Evolutionary conservation across 192 early-diverging fungal species (phyloP).

Genomic region (Podila clonocystis): DNA sequence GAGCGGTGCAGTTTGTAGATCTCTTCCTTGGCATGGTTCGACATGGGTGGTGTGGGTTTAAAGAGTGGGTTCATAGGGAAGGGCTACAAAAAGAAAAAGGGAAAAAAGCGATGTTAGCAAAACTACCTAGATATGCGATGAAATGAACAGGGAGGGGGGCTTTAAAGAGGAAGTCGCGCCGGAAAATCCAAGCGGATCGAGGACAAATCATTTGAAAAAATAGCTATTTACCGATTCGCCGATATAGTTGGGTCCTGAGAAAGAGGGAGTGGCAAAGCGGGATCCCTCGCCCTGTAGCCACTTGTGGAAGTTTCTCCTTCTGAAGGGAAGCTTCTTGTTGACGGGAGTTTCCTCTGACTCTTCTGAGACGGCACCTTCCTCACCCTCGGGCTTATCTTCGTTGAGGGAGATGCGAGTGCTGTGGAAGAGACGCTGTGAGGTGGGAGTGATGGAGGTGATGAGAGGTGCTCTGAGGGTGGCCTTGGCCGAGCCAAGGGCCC

Average conservation of each 20-base stretch:
- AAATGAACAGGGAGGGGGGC: background rate
- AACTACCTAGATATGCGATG: background rate
- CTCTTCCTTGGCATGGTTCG: constrained; percentile 70
- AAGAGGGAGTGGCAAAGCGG: constrained; percentile 30
- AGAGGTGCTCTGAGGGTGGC: constrained; percentile 20
- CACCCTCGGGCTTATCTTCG: constrained; percentile 13
- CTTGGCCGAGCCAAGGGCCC: constrained; percentile 34
- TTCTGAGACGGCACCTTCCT: background rate
- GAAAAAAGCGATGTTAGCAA: background rate
- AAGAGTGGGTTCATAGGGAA: constrained; percentile 94
- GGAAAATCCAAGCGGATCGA: background rate
- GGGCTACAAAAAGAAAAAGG: constrained; percentile 54
- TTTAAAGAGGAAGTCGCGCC: background rate
- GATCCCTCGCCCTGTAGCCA: constrained; percentile 38
- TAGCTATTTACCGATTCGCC: constrained; percentile 24
- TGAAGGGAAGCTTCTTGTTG: constrained; percentile 31
- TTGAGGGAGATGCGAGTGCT: constrained; percentile 10
- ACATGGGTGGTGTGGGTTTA: constrained; percentile 78
- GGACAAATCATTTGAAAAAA: too few species aligned
- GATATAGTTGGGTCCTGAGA: constrained; percentile 42
- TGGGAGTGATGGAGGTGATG: background rate
- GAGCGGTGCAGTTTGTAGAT: constrained; percentile 76
- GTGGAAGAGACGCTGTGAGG: constrained; percentile 38
- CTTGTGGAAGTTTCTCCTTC: constrained; percentile 39
- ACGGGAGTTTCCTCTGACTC: constrained; percentile 4